Conservation (phyloP, 306 rosid species). For the Lathyrus tuberosus region DNA sequence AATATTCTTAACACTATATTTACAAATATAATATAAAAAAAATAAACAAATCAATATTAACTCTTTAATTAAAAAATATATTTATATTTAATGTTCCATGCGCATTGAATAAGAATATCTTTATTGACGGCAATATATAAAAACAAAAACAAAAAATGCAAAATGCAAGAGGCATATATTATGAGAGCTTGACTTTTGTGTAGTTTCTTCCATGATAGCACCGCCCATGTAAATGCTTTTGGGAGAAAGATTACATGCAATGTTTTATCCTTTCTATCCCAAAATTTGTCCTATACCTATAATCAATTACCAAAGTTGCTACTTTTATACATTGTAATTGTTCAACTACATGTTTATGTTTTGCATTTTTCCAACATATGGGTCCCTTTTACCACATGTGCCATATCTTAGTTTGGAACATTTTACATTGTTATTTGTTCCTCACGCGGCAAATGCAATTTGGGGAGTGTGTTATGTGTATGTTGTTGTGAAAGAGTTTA, state of each 20-base stretch:
- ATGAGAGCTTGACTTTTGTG: constrained; percentile 57
- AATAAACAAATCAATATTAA: too few relatives aligned
- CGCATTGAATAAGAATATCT: too few relatives aligned
- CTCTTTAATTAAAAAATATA: too few relatives aligned
- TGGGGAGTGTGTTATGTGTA: too few relatives aligned
- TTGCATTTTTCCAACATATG: constrained; percentile 53
- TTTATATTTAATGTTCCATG: too few relatives aligned
- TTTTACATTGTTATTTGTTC: constrained; percentile 30
- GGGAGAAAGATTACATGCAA: constrained; percentile 42
- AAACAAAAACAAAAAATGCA: not conserved
- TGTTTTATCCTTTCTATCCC: constrained; percentile 42
- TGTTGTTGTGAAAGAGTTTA: not conserved
- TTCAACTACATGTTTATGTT: constrained; percentile 41
- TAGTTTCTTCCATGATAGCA: constrained; percentile 45
- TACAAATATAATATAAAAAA: too few relatives aligned
- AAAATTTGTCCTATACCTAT: constrained; percentile 47
- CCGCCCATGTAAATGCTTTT: constrained; percentile 64
- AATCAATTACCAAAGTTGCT: constrained; percentile 45
- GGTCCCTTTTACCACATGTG: constrained; percentile 47
- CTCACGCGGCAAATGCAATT: constrained; percentile 35
- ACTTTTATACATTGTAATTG: constrained; percentile 31
- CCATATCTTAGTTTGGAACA: constrained; percentile 36
- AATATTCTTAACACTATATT: too few relatives aligned
- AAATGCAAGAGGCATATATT: constrained; percentile 31
- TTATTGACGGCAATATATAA: too few relatives aligned